Evolutionary conservation across 2,329 filamentous ascomycete genomes (phyloP), one percentile per base, ranked within the genome.

Genomic region (Graphilbum sp.): DNA sequence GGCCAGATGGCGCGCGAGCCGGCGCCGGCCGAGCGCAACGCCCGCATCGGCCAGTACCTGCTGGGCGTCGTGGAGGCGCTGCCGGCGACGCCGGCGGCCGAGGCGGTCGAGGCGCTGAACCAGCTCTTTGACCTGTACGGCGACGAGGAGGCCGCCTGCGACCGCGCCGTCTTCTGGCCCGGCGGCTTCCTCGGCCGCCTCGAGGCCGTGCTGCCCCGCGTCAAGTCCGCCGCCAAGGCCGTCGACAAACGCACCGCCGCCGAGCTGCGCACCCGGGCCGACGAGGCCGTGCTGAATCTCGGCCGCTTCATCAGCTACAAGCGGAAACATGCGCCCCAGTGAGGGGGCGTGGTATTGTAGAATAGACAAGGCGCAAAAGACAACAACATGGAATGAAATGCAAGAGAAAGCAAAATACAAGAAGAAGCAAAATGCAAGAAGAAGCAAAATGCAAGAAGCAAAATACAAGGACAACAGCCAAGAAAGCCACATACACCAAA

Each of bases 51-150:
- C 35, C 60, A 69, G 15, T 80, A 79, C 52, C 58, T 81, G 35
- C 45, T 79, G 38, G 70, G 65, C 2, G 52, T 74, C 5, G 54
- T 78, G 24, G 39, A 40, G 24, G 54, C 55, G 10, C 56, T 70
- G 16, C 69, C 72, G 5, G 57, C 65, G 33, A 67, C 66, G 1
- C 61, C 70, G 2, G 54, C 64, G 2, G 74, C 72, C 2, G 71
- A 78, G 4, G 62, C 63, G 5, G 64, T 80, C 24, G 75, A 80
- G 55, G 70, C 72, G 15, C 56, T 80, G 32, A 72, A 79, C 54
- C 72, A 78, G 52, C 44, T 81, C 16, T 77, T 78, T 46, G 76
- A 80, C 46, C 64, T 81, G 8, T 81, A 80, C 54, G 69, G 65
- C 20, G 71, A 80, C 50, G 72, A 75, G 52, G 62, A 60, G 12